These are phyloP conservation scores for Rosa chinensis DNA, from an alignment of 306 rosid genomes.

Conservation along the genomic window DNA sequence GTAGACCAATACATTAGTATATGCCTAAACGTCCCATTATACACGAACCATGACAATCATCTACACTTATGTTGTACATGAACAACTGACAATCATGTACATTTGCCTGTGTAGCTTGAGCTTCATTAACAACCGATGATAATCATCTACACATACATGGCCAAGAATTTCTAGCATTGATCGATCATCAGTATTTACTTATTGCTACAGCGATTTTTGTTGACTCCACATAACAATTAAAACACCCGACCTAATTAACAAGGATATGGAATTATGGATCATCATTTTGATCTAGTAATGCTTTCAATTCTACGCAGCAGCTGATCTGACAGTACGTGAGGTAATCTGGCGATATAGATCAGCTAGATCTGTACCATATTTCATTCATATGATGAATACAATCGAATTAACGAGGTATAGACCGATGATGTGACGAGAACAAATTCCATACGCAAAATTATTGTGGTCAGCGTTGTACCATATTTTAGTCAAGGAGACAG, in stretches of 20 bases:
- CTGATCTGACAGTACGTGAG: neutral
- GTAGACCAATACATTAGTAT: neutral
- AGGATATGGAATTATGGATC: neutral
- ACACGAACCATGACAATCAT: neutral
- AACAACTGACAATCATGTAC: neutral
- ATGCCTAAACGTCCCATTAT: neutral
- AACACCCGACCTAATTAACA: neutral
- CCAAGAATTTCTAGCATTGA: neutral
- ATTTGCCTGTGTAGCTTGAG: neutral
- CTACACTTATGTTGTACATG: neutral
- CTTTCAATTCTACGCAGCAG: conserved; percentile 10
- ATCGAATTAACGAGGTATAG: neutral
- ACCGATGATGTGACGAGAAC: neutral
- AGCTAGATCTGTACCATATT: neutral
- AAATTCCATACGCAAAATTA: neutral
- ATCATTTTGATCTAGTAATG: conserved; percentile 21
- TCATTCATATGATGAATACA: neutral
- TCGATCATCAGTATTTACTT: neutral
- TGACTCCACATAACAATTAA: neutral
- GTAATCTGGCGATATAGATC: neutral
- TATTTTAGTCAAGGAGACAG: conserved; percentile 66
- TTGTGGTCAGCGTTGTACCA: conserved; percentile 9
- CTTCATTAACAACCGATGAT: neutral
- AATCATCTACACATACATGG: neutral
- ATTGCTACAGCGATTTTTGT: neutral